A percentile compares a stretch with the other conserved stretches of the same genome.
Conservation (phyloP, 1,139 yeast species). For the Hansenula sp. region DNA sequence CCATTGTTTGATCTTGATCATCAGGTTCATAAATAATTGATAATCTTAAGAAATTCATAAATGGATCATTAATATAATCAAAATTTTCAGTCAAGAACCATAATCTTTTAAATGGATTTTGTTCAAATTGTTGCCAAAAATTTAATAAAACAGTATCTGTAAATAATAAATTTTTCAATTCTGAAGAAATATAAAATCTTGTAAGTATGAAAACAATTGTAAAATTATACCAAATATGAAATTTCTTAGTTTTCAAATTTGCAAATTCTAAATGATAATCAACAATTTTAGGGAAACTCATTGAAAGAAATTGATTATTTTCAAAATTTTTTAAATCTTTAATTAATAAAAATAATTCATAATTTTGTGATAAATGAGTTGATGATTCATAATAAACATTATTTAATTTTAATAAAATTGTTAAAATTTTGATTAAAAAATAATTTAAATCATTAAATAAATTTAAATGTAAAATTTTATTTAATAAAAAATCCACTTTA, state of each 20-base stretch:
- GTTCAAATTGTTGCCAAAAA: constrained; percentile 14
- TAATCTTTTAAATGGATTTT: constrained; percentile 10
- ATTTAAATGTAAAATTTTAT: constrained; percentile 13
- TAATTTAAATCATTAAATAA: constrained; percentile 19
- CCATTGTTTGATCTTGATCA: background rate
- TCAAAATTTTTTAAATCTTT: constrained; percentile 15
- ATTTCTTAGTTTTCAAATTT: constrained; percentile 11
- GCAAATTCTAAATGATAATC: constrained; percentile 7
- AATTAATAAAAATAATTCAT: constrained; percentile 2
- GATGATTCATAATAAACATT: constrained; percentile 9
- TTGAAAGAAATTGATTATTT: constrained; percentile 14
- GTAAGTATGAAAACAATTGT: constrained; percentile 8
- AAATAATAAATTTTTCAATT: constrained; percentile 1
- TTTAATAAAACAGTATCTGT: constrained; percentile 5
- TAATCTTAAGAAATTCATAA: constrained; percentile 12
- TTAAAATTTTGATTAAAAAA: constrained; percentile 12
- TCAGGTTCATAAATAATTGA: background rate
- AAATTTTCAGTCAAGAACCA: constrained; percentile 3
- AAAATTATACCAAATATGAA: constrained; percentile 17
- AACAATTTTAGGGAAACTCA: constrained; percentile 12
- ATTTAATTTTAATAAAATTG: constrained; percentile 15
- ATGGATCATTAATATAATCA: constrained; percentile 15
- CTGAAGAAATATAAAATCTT: constrained; percentile 5
- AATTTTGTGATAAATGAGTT: constrained; percentile 2
- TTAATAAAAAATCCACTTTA: constrained; percentile 8